These are phyloP conservation scores for Polysphondylium violaceum DNA, from an alignment of 78 protist species.

Conservation along the genomic window DNA sequence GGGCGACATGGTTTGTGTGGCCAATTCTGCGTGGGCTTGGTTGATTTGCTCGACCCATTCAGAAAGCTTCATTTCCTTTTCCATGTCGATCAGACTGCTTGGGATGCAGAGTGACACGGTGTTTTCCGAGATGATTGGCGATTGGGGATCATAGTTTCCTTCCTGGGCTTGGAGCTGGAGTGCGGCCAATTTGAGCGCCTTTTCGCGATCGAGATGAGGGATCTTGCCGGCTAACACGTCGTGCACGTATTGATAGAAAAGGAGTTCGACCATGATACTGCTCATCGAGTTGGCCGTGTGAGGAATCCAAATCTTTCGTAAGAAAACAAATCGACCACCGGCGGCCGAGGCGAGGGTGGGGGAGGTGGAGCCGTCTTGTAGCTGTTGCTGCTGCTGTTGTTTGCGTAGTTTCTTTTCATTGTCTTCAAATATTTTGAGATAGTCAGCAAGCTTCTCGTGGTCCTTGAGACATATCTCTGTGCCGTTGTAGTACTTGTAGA, in stretches of 20 bases:
- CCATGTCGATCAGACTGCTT: constrained; percentile 13
- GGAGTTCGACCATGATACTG: constrained; percentile 49
- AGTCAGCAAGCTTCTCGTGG: constrained; percentile 49
- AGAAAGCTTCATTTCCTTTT: not conserved
- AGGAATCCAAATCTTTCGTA: constrained; percentile 71
- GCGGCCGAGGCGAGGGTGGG: not conserved
- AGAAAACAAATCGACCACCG: constrained; percentile 27
- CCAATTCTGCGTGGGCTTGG: constrained; percentile 28
- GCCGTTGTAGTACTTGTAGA: constrained; percentile 64
- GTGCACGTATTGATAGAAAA: constrained; percentile 69
- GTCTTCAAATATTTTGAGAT: constrained; percentile 36
- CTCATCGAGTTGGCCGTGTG: constrained; percentile 59
- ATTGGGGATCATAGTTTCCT: constrained; percentile 44
- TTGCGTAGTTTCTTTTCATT: constrained; percentile 37
- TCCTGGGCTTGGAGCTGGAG: constrained; percentile 71
- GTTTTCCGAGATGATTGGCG: constrained; percentile 62
- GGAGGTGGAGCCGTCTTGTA: not conserved
- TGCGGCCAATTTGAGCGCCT: constrained; percentile 36
- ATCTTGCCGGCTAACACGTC: constrained; percentile 64
- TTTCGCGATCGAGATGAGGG: constrained; percentile 32
- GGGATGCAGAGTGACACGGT: constrained; percentile 64
- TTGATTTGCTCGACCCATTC: constrained; percentile 56
- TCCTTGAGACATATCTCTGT: constrained; percentile 47
- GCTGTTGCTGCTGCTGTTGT: not conserved
- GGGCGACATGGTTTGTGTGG: constrained; percentile 22